These are phyloP conservation scores for Solanum raphanifolium DNA, from an alignment of 257 asterid species.

Conservation along the genomic window DNA sequence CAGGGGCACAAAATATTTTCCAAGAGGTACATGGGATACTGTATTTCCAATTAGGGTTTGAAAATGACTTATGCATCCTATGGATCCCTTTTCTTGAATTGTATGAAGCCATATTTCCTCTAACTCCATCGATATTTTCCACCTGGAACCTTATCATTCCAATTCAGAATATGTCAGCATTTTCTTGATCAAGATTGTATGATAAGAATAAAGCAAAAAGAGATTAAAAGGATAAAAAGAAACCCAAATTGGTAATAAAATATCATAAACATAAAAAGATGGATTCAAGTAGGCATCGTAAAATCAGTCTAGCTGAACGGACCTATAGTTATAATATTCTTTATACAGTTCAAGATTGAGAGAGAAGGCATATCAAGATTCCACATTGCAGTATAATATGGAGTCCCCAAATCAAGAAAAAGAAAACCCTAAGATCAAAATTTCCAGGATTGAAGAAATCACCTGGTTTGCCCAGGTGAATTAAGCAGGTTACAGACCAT, in stretches of 20 bases:
- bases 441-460: neutral
- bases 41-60: slow-evolving; percentile 15
- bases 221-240: neutral
- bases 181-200: slow-evolving; percentile 1
- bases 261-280: neutral
- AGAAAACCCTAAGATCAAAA: neutral
- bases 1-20: slow-evolving; percentile 36
- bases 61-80: slow-evolving; percentile 12
- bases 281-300: neutral
- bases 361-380: neutral
- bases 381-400: neutral
- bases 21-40: slow-evolving; percentile 3
- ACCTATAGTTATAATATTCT: neutral
- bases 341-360: neutral
- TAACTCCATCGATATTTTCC: slow-evolving; percentile 16
- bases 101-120: slow-evolving; percentile 13
- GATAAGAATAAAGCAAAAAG: neutral
- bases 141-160: slow-evolving; percentile 18
- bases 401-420: neutral
- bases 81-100: slow-evolving; percentile 1
- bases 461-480: slow-evolving; percentile 32
- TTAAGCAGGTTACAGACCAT: slow-evolving; percentile 40
- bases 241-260: neutral
- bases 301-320: neutral
- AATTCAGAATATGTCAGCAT: neutral